Evolutionary conservation across 2,329 filamentous ascomycete species (phyloP).

Genomic region (Phialophora expanda): DNA sequence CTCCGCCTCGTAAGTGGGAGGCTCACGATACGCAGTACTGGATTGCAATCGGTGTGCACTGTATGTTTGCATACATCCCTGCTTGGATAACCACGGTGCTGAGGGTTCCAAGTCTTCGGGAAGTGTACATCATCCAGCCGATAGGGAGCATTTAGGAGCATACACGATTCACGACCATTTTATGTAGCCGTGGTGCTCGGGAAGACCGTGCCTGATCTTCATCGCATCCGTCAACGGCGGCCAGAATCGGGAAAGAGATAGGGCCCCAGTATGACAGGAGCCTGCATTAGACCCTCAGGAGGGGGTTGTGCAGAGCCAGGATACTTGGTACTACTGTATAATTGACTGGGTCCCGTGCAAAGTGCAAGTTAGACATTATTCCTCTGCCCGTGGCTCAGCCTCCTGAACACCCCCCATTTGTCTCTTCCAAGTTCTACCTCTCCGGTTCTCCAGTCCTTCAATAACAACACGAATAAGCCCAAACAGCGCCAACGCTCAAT

Average conservation of each 20-base stretch:
- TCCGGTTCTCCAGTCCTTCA: background rate
- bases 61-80: too few relatives aligned
- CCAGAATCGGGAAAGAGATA: background rate
- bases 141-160: too few relatives aligned
- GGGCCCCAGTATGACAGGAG: too few relatives aligned
- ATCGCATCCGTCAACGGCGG: background rate
- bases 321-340: background rate
- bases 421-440: background rate
- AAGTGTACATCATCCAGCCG: too few relatives aligned
- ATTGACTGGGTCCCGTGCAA: background rate
- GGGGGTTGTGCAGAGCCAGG: background rate
- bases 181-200: too few relatives aligned
- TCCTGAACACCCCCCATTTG: background rate
- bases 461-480: background rate
- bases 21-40: too few relatives aligned
- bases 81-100: too few relatives aligned
- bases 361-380: background rate
- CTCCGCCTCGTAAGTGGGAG: too few relatives aligned
- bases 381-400: too few relatives aligned
- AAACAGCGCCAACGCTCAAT: conserved; percentile 25
- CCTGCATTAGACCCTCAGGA: background rate
- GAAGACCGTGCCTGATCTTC: background rate
- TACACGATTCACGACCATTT: too few relatives aligned
- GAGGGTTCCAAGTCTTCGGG: too few relatives aligned
- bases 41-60: too few relatives aligned